These are phyloP conservation scores for Stipa capillata DNA, from an alignment of 176 grass and related monocot species.

Conservation along the genomic window DNA sequence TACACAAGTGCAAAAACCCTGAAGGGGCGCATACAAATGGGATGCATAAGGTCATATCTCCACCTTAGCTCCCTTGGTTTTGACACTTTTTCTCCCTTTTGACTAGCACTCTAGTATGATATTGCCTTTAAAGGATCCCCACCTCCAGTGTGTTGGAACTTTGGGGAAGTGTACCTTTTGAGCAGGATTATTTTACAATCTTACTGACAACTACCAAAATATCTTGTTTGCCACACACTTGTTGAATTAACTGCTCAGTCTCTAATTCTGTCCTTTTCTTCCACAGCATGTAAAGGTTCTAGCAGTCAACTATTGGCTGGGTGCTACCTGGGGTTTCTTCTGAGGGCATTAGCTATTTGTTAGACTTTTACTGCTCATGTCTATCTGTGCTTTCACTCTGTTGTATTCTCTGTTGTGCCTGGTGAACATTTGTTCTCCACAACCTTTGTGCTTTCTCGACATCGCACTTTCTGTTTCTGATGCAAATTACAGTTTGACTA, in stretches of 20 bases:
- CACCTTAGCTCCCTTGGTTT: not conserved
- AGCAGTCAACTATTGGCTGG: conserved; percentile 32
- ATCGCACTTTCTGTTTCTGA: not conserved
- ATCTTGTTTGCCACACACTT: not conserved
- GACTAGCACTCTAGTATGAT: not conserved
- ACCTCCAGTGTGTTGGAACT: not conserved
- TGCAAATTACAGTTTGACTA: conserved; percentile 24
- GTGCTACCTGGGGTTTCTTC: conserved; percentile 29
- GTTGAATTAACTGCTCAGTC: not conserved
- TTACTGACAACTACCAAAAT: not conserved
- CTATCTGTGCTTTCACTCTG: conserved; percentile 4
- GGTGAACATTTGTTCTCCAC: conserved; percentile 27
- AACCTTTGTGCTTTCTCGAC: conserved; percentile 11
- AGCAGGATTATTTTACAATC: not conserved
- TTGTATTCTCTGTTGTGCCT: conserved; percentile 16
- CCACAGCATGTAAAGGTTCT: conserved; percentile 36
- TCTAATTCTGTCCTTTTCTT: conserved; percentile 26
- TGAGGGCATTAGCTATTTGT: conserved; percentile 16
- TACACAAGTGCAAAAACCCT: no score
- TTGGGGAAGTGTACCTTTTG: not conserved
- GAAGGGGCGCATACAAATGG: no score
- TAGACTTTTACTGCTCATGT: not conserved
- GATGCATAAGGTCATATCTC: not conserved
- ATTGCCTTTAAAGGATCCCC: not conserved
- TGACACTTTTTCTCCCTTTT: not conserved